Evolutionary conservation across 768 basidiomycete genomes (phyloP).

Genomic region (Russula sp.): DNA sequence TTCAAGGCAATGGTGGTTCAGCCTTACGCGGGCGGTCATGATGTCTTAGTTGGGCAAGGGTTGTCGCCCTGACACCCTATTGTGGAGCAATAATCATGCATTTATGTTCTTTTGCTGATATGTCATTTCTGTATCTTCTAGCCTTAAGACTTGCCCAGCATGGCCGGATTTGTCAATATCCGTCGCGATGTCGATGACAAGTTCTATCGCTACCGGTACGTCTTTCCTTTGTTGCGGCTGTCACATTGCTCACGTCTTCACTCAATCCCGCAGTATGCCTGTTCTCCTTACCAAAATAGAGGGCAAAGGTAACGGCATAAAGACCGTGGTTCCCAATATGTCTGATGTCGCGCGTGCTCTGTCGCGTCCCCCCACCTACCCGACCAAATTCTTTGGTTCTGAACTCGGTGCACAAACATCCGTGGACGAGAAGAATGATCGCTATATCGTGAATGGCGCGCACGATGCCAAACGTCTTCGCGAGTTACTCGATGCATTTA

Average conservation of each 20-base stretch:
- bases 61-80: not conserved
- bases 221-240: conserved; percentile 12
- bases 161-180: conserved; percentile 53
- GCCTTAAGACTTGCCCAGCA: conserved; percentile 72
- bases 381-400: conserved; percentile 98
- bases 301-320: conserved; percentile 99
- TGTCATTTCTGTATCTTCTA: conserved; percentile 32
- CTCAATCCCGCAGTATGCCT: conserved; percentile 71
- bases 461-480: conserved; percentile 89
- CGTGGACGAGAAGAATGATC: conserved; percentile 93
- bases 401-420: conserved; percentile 98
- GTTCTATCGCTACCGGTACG: conserved; percentile 90
- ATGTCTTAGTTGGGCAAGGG: too few species aligned
- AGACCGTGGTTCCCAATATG: conserved; percentile 99
- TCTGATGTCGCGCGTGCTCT: conserved; percentile 94
- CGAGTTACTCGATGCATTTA: conserved; percentile 94
- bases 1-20: not conserved
- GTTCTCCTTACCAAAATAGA: conserved; percentile 52
- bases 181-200: conserved; percentile 91
- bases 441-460: conserved; percentile 98
- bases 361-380: conserved; percentile 90
- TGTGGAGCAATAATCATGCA: conserved; percentile 27
- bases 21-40: too few species aligned
- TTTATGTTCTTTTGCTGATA: conserved; percentile 4
- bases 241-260: not conserved